Evolutionary conservation across 2,329 filamentous ascomycete species (phyloP).

Genomic region (Berkeleyomyces rouxiae): DNA sequence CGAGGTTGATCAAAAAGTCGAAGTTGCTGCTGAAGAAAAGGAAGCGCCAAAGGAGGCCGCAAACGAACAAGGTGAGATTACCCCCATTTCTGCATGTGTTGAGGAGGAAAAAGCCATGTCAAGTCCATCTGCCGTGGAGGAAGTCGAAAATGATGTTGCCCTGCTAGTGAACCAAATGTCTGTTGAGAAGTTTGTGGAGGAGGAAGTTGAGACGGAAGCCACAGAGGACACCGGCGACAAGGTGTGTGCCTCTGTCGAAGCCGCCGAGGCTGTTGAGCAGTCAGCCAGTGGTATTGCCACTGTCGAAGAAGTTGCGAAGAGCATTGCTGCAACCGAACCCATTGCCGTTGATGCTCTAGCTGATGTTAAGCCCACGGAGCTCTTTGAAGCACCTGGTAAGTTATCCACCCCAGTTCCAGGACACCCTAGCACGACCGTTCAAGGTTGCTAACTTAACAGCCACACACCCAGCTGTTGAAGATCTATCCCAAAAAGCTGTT

Average conservation of each 20-base stretch:
- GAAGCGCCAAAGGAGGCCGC: neutral
- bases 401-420: neutral
- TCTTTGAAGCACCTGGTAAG: neutral
- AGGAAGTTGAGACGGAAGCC: neutral
- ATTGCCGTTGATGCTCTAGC: neutral
- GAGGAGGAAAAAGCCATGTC: conserved; percentile 4
- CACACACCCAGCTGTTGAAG: neutral
- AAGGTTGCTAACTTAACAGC: neutral
- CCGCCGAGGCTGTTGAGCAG: neutral
- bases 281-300: neutral
- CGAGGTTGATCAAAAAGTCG: neutral
- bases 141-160: neutral
- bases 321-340: neutral
- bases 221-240: neutral
- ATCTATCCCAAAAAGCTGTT: neutral
- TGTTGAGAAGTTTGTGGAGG: neutral
- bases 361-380: neutral
- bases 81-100: neutral
- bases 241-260: neutral
- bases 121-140: neutral
- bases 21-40: neutral
- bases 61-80: conserved; percentile 5
- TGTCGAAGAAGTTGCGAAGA: neutral
- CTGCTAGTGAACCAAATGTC: conserved; percentile 5
- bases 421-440: neutral